A percentile compares a stretch with the other conserved stretches of the same genome.
phyloP scores from a whole-genome alignment of 2,329 filamentous ascomycete species.

The Scytalidium sp. region DNA sequence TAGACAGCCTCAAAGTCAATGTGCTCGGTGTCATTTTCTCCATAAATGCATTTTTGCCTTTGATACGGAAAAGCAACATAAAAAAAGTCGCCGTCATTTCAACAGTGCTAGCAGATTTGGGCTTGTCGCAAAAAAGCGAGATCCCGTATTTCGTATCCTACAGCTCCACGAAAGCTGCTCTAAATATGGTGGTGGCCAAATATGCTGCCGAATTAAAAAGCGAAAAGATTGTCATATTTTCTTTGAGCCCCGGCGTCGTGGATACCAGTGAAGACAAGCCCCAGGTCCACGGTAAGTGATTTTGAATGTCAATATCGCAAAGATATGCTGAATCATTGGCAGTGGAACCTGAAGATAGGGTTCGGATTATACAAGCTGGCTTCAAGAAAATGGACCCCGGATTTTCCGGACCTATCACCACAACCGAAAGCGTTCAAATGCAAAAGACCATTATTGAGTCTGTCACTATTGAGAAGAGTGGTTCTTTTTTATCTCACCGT shows the following conservation, averaged over 20 bases:
- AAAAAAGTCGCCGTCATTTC: slow-evolving; percentile 56
- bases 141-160: slow-evolving; percentile 39
- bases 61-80: slow-evolving; percentile 43
- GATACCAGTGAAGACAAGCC: slow-evolving; percentile 31
- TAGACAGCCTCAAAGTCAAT: slow-evolving; percentile 41
- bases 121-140: slow-evolving; percentile 35
- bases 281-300: not conserved
- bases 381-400: slow-evolving; percentile 10
- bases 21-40: slow-evolving; percentile 50
- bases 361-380: not conserved
- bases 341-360: slow-evolving; percentile 3
- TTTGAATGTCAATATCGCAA: slow-evolving; percentile 1
- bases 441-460: slow-evolving; percentile 17
- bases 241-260: slow-evolving; percentile 49
- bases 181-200: slow-evolving; percentile 52
- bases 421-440: slow-evolving; percentile 11
- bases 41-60: slow-evolving; percentile 49
- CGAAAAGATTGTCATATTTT: slow-evolving; percentile 50
- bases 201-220: slow-evolving; percentile 42
- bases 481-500: slow-evolving; percentile 14
- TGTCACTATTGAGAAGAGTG: slow-evolving; percentile 13
- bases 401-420: slow-evolving; percentile 9
- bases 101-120: slow-evolving; percentile 44
- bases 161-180: slow-evolving; percentile 46
- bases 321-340: not conserved